Evolutionary conservation across 805 yeast genomes (phyloP).

Genomic region (Metschnikowia dekortorum): DNA sequence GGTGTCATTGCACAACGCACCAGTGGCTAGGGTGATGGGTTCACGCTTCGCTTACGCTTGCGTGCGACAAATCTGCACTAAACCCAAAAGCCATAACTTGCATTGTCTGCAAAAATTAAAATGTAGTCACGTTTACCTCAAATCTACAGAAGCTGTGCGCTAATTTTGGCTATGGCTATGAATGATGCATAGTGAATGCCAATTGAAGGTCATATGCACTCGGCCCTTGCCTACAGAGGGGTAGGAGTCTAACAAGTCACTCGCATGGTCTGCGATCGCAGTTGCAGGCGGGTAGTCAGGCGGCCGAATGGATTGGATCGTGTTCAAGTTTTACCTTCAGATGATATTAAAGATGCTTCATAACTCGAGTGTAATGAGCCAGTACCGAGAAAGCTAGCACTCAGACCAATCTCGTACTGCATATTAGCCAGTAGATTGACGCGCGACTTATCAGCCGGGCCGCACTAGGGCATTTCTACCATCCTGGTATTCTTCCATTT

Average conservation of each 20-base stretch:
- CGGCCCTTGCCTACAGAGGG: neutral
- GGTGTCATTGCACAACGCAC: neutral
- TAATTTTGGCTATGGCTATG: neutral
- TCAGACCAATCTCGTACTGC: neutral
- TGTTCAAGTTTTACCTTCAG: neutral
- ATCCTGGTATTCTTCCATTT: conserved; percentile 1
- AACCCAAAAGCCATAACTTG: neutral
- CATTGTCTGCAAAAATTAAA: neutral
- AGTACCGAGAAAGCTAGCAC: too few relatives aligned
- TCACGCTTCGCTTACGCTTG: neutral
- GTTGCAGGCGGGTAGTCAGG: neutral
- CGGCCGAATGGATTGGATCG: neutral
- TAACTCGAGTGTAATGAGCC: too few relatives aligned
- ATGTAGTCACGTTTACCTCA: neutral
- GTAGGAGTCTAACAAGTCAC: neutral
- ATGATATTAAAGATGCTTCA: too few relatives aligned
- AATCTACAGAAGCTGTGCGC: neutral
- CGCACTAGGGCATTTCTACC: conserved; percentile 2
- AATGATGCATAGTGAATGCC: neutral
- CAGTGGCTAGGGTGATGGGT: neutral
- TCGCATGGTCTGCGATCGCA: neutral
- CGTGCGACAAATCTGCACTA: neutral
- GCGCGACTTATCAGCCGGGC: neutral
- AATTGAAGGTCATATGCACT: neutral
- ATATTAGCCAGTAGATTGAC: neutral